A percentile compares a stretch with the other conserved stretches of the same genome.
Conservation (phyloP, 345 rosid species). For the Ailanthus altissimus region DNA sequence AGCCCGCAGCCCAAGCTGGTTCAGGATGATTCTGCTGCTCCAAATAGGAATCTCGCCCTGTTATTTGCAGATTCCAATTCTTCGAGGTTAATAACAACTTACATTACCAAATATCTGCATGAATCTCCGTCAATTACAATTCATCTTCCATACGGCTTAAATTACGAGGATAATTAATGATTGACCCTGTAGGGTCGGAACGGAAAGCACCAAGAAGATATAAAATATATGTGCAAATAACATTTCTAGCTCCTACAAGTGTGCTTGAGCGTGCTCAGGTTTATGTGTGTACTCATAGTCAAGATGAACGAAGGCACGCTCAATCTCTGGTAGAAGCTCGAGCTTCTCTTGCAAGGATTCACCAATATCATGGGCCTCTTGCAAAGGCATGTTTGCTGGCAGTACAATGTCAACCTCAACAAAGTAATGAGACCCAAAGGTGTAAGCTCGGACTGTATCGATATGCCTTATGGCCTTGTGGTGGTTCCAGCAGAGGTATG, state of each 20-base stretch:
- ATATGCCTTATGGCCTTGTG: constrained; percentile 86
- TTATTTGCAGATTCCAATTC: no score
- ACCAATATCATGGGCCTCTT: constrained; percentile 91
- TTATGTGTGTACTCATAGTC: constrained; percentile 94
- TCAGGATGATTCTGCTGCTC: neutral
- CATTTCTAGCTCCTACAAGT: constrained; percentile 27
- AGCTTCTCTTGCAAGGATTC: constrained; percentile 93
- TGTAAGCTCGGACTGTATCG: constrained; percentile 94
- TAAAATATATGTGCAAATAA: neutral
- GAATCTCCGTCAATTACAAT: neutral
- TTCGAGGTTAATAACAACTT: neutral
- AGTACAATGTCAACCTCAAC: constrained; percentile 97
- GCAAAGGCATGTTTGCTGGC: constrained; percentile 85
- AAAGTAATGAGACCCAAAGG: constrained; percentile 97
- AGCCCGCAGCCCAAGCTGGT: neutral
- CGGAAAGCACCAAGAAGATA: constrained; percentile 16
- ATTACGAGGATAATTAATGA: neutral
- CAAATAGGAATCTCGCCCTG: neutral
- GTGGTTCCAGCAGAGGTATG: constrained; percentile 98
- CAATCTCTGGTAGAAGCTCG: constrained; percentile 80
- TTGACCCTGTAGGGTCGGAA: constrained; percentile 2
- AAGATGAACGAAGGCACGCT: constrained; percentile 96
- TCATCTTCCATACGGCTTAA: neutral
- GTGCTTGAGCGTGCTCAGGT: constrained; percentile 86
- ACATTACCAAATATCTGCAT: neutral